Evolutionary conservation across 73 alveolate species (phyloP).

Genomic region (Paramecium primaurelia): DNA sequence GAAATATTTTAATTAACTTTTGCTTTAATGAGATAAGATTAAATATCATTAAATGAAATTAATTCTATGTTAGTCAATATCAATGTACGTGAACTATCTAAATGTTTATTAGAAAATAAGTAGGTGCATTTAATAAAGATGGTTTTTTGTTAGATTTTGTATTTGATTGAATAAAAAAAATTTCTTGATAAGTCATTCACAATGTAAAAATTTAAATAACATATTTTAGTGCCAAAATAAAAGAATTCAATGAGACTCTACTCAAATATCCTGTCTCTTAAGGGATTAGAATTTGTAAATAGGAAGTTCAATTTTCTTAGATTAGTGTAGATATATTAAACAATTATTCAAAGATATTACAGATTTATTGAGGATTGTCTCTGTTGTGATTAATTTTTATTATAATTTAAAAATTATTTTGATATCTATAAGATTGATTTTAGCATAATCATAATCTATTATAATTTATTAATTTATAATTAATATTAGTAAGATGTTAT

Average conservation of each 20-base stretch:
- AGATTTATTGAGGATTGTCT: neutral
- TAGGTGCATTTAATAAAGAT: neutral
- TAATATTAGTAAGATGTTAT: neutral
- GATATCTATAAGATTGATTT: neutral
- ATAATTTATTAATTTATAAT: neutral
- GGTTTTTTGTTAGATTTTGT: neutral
- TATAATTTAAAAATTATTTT: neutral
- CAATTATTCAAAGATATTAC: neutral
- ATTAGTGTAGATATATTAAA: neutral
- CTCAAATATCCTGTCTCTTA: neutral
- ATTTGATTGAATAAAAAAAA: neutral
- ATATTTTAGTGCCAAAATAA: neutral
- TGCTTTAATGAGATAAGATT: neutral
- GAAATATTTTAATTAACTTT: neutral
- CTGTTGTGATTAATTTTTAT: neutral
- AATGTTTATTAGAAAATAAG: neutral
- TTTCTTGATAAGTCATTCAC: neutral
- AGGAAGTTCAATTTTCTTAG: neutral
- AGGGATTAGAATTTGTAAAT: neutral
- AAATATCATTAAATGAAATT: neutral
- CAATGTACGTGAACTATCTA: neutral
- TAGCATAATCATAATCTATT: neutral
- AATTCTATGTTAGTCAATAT: neutral
- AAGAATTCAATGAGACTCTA: neutral
- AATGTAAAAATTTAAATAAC: neutral